These are phyloP conservation scores for Alternaria alternata DNA, from an alignment of 2,329 filamentous ascomycete genomes.

Conservation along the genomic window DNA sequence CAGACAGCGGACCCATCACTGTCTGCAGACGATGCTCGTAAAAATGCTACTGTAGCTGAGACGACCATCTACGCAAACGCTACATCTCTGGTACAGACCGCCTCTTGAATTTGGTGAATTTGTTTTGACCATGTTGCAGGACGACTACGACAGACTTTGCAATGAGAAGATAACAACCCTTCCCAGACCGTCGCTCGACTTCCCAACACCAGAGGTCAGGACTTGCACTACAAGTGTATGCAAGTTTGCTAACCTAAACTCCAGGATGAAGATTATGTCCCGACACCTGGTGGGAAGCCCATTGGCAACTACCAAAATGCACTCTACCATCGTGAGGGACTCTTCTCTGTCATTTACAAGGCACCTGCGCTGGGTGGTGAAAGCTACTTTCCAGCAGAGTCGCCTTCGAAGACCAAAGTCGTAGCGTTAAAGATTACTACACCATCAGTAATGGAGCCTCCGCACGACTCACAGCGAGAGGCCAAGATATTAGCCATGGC, in stretches of 20 bases:
- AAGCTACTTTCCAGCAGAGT: conserved; percentile 39
- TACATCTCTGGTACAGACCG: conserved; percentile 61
- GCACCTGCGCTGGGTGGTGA: conserved; percentile 57
- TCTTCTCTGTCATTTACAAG: conserved; percentile 86
- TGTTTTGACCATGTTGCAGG: conserved; percentile 38
- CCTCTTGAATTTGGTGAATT: not conserved
- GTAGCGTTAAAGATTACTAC: conserved; percentile 88
- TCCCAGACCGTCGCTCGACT: conserved; percentile 29
- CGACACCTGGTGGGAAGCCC: conserved; percentile 48
- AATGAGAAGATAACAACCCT: conserved; percentile 32
- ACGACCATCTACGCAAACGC: conserved; percentile 68
- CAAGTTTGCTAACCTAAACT: conserved; percentile 3
- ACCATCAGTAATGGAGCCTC: conserved; percentile 74
- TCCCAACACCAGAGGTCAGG: conserved; percentile 36
- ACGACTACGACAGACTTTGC: conserved; percentile 44
- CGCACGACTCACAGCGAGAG: conserved; percentile 84
- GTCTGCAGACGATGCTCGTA: conserved; percentile 58
- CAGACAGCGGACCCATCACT: conserved; percentile 56
- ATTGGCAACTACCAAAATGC: conserved; percentile 67
- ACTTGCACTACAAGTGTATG: not conserved
- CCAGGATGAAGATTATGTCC: conserved; percentile 43
- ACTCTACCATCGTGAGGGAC: conserved; percentile 68
- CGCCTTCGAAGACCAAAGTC: conserved; percentile 39
- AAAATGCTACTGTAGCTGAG: conserved; percentile 72
- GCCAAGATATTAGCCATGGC: conserved; percentile 73